A percentile compares a stretch with the other conserved stretches of the same genome.
phyloP scores from a whole-genome alignment of 306 rosid species.

The Crataegus laevigata region DNA sequence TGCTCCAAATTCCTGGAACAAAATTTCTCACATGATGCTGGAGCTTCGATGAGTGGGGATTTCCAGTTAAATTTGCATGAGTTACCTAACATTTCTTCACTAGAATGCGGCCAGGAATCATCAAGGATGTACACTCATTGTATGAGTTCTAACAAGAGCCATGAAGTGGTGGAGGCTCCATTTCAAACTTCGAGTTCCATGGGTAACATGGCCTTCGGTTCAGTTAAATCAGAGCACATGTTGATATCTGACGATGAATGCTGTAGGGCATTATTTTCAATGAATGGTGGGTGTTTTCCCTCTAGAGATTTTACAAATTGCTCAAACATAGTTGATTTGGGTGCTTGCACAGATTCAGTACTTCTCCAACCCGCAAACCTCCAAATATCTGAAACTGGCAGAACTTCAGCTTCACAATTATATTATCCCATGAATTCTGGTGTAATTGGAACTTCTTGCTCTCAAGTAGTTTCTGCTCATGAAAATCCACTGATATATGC shows the following conservation, averaged over 20 bases:
- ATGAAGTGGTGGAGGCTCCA: slow-evolving; percentile 30
- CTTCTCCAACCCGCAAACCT: slow-evolving; percentile 33
- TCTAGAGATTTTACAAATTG: slow-evolving; percentile 36
- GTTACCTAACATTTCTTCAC: slow-evolving; percentile 44
- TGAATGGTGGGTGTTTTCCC: slow-evolving; percentile 39
- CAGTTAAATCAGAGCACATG: slow-evolving; percentile 42
- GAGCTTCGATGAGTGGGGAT: slow-evolving; percentile 36
- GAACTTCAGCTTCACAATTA: slow-evolving; percentile 28
- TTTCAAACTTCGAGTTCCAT: slow-evolving; percentile 46
- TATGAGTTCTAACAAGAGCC: slow-evolving; percentile 33
- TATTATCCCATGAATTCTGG: slow-evolving; percentile 33
- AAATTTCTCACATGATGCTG: slow-evolving; percentile 45
- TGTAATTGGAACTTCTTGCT: slow-evolving; percentile 30
- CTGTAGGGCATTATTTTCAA: slow-evolving; percentile 68
- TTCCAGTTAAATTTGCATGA: slow-evolving; percentile 40
- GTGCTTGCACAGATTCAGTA: slow-evolving; percentile 41
- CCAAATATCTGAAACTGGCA: slow-evolving; percentile 32
- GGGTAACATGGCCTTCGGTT: slow-evolving; percentile 29
- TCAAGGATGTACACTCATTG: slow-evolving; percentile 47
- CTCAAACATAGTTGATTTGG: slow-evolving; percentile 28
- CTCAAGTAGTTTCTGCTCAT: slow-evolving; percentile 39
- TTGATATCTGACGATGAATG: slow-evolving; percentile 81
- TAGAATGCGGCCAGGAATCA: slow-evolving; percentile 48
- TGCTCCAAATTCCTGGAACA: slow-evolving; percentile 46
- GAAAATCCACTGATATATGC: slow-evolving; percentile 34